Evolutionary conservation across 352 stramenopile genomes (phyloP).

Genomic region (Pythium utonaiense): DNA sequence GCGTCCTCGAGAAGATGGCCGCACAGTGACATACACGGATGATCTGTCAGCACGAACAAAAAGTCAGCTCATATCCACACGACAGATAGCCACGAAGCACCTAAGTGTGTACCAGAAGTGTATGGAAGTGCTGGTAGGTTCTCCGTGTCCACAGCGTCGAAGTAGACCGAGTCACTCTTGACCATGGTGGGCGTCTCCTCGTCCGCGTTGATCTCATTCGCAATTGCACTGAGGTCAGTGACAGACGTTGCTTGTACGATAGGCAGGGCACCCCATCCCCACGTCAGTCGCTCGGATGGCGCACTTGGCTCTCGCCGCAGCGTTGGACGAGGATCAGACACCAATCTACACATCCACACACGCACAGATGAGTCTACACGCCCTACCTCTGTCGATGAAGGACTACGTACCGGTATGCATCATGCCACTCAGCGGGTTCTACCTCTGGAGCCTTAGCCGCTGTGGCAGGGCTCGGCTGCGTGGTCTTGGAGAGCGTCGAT

Average conservation of each 20-base stretch:
- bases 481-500: not conserved
- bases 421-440: constrained; percentile 26
- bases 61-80: not conserved
- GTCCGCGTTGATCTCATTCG: constrained; percentile 18
- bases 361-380: not conserved
- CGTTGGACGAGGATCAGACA: constrained; percentile 11
- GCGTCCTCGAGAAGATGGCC: constrained; percentile 49
- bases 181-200: constrained; percentile 43
- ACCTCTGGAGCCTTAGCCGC: not conserved
- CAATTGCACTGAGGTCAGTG: constrained; percentile 11
- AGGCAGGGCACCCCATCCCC: constrained; percentile 49
- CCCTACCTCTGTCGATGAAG: not conserved
- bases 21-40: constrained; percentile 73
- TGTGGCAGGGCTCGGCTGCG: not conserved
- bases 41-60: constrained; percentile 16
- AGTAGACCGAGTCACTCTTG: constrained; percentile 74
- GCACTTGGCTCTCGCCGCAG: constrained; percentile 8
- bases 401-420: constrained; percentile 26
- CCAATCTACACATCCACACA: constrained; percentile 8
- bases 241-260: constrained; percentile 26
- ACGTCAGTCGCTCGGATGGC: constrained; percentile 41
- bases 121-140: constrained; percentile 18
- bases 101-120: constrained; percentile 13
- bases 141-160: constrained; percentile 64
- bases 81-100: not conserved